Base-by-base conservation (phyloP, 768 basidiomycete genomes). In the Leccinum rimulosum region DNA sequence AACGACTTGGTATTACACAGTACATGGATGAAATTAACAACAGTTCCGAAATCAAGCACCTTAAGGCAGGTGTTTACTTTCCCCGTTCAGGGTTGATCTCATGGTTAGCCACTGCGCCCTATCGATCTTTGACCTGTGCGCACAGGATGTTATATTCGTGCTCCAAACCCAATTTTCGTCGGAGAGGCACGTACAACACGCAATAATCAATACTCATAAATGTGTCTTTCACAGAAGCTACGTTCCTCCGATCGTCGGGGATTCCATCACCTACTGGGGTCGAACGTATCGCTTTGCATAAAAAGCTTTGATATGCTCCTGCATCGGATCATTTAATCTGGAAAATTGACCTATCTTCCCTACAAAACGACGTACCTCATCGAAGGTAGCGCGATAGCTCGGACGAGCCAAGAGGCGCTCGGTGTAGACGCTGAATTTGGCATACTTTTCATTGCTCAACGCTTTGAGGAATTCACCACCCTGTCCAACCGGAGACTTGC, bases 371-470 rank as follows among this genome's bases (percentile, higher is more conserved):
- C 80, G n/a, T 64, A 85, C 85, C 70, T 74, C 71, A 58, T 84
- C 72, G 56, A 83, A 87, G 0, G 84, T 88, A 25, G 74, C 70
- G 63, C 79, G 77, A 68, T 81, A 80, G 64, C 84, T 87, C 19
- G 79, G 76, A 65, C 86, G 77, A 3, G 70, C 76, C 64, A 78
- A 77, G 35, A 87, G 58, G 30, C 77, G 81, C 6, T 70, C 65
- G 25, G 72, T 73, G 60, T 88, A 89, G 61, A 78, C 72, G 45
- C 72, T 71, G 58, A 84, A 77, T 52, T 81, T 76, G n/a, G 72
- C 78, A 57, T 80, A 86, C 63, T 81, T 82, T 4, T 77, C 67
- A 11, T 8, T 50, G 5, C 55, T 64, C 51, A 87, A 68, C 4
- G 66, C 73, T 31, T 80, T 74, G 51, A 78, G 73, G 3, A 79